Evolutionary conservation across 495 filamentous ascomycete species (phyloP).

Genomic region (Podospora tetraspora): DNA sequence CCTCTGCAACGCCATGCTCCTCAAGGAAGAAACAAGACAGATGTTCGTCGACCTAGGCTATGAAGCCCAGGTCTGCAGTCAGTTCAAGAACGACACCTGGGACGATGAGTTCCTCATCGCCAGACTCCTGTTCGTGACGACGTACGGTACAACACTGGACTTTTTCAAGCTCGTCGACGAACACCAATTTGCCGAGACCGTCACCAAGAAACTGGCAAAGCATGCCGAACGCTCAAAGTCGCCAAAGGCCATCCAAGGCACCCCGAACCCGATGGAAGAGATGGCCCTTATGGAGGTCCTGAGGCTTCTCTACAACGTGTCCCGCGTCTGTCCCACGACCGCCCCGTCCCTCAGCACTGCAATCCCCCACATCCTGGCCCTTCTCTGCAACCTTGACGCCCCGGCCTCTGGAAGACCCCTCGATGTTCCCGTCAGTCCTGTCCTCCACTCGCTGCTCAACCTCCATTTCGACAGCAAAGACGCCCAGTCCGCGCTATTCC

Average conservation of each 20-base stretch:
- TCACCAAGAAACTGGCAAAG: slow-evolving; percentile 61
- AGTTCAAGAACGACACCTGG: slow-evolving; percentile 66
- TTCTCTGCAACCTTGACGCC: slow-evolving; percentile 49
- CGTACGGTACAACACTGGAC: slow-evolving; percentile 71
- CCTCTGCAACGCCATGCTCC: slow-evolving; percentile 79
- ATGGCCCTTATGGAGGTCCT: slow-evolving; percentile 79
- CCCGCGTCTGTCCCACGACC: slow-evolving; percentile 47
- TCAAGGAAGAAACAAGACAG: slow-evolving; percentile 66
- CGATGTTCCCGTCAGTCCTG: slow-evolving; percentile 44
- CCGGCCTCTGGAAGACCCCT: slow-evolving; percentile 34
- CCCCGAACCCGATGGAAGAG: slow-evolving; percentile 59
- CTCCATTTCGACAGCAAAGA: slow-evolving; percentile 54
- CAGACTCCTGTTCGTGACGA: slow-evolving; percentile 78
- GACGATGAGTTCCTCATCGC: slow-evolving; percentile 88
- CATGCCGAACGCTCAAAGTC: slow-evolving; percentile 47
- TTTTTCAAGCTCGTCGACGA: slow-evolving; percentile 64
- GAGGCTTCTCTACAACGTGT: slow-evolving; percentile 86
- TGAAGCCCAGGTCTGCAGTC: slow-evolving; percentile 61
- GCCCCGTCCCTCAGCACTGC: slow-evolving; percentile 56
- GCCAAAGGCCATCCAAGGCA: slow-evolving; percentile 20
- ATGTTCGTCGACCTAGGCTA: slow-evolving; percentile 76
- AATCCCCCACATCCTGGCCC: slow-evolving; percentile 65
- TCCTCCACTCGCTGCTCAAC: slow-evolving; percentile 78
- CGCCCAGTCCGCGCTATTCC: slow-evolving; percentile 54
- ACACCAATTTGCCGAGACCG: slow-evolving; percentile 61